Evolutionary conservation across 2,329 filamentous ascomycete genomes (phyloP).

Genomic region (Thielaviopsis euricoi): DNA sequence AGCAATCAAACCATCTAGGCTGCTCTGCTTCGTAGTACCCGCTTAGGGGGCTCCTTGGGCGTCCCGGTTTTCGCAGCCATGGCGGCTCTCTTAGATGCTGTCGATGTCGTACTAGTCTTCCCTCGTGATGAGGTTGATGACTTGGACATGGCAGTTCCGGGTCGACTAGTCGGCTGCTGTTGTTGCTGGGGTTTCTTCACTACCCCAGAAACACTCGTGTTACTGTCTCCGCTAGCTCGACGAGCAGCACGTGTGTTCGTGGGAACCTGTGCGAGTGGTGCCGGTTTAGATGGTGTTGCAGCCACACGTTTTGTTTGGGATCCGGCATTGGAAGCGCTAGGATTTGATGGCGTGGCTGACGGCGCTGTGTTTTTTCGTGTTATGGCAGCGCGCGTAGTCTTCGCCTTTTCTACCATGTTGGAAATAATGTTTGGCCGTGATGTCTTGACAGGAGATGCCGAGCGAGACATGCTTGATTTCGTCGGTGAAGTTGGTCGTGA

Average conservation of each 20-base stretch:
- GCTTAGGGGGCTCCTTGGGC: conserved; percentile 31
- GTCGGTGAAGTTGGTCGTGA: conserved; percentile 9
- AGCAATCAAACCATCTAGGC: neutral
- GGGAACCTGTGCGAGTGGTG: conserved; percentile 26
- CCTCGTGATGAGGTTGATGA: conserved; percentile 4
- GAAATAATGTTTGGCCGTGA: conserved; percentile 24
- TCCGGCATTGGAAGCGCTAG: conserved; percentile 22
- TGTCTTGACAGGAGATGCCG: conserved; percentile 43
- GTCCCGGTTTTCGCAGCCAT: conserved; percentile 32
- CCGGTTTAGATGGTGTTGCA: conserved; percentile 16
- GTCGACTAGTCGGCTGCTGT: conserved; percentile 30
- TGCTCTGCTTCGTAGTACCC: conserved; percentile 38
- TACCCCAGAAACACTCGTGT: neutral
- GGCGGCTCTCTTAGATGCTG: conserved; percentile 32
- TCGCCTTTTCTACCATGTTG: conserved; percentile 44
- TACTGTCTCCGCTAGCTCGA: conserved; percentile 44
- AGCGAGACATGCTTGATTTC: conserved; percentile 14
- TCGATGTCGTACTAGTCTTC: conserved; percentile 35
- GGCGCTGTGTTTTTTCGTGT: conserved; percentile 29
- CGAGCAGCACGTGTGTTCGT: conserved; percentile 32
- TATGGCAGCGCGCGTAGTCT: conserved; percentile 33
- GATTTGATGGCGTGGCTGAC: conserved; percentile 27
- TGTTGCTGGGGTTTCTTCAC: conserved; percentile 21
- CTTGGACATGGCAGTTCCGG: conserved; percentile 25
- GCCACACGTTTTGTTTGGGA: conserved; percentile 16